Conservation (phyloP, 2,329 filamentous ascomycete genomes). For the Amauroascus niger region DNA sequence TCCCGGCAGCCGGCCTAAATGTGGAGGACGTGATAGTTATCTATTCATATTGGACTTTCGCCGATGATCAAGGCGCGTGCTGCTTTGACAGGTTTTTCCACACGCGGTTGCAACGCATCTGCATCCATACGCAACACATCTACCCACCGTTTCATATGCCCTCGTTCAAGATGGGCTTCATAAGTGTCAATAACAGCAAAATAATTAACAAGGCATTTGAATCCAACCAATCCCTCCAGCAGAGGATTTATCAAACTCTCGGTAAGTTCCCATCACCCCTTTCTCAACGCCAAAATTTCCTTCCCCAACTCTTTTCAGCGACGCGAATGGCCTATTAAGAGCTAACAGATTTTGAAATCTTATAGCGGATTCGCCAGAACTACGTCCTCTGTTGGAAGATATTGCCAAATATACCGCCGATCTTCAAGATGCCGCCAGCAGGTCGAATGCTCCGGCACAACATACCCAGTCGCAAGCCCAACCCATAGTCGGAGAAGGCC, state of each 20-base stretch:
- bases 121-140: not conserved
- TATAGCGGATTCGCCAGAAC: slow-evolving; percentile 29
- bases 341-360: not conserved
- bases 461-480: slow-evolving; percentile 3
- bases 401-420: slow-evolving; percentile 39
- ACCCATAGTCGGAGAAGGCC: slow-evolving; percentile 25
- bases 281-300: not conserved
- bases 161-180: slow-evolving; percentile 30
- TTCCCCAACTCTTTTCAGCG: not conserved
- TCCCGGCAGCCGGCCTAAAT: not conserved
- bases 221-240: slow-evolving; percentile 31
- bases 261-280: slow-evolving; percentile 24
- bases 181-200: slow-evolving; percentile 21
- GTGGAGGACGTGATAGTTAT: not conserved
- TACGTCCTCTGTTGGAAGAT: slow-evolving; percentile 39
- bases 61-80: not conserved
- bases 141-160: not conserved
- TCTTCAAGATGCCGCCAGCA: slow-evolving; percentile 24
- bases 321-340: not conserved
- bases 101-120: not conserved
- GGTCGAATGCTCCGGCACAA: slow-evolving; percentile 1
- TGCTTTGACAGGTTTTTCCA: not conserved
- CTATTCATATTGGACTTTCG: not conserved
- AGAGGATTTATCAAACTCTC: slow-evolving; percentile 37
- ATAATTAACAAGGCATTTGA: slow-evolving; percentile 36